These are phyloP conservation scores for Miscanthus lutarioriparius DNA, from an alignment of 176 grass and related monocot species.

Conservation along the genomic window DNA sequence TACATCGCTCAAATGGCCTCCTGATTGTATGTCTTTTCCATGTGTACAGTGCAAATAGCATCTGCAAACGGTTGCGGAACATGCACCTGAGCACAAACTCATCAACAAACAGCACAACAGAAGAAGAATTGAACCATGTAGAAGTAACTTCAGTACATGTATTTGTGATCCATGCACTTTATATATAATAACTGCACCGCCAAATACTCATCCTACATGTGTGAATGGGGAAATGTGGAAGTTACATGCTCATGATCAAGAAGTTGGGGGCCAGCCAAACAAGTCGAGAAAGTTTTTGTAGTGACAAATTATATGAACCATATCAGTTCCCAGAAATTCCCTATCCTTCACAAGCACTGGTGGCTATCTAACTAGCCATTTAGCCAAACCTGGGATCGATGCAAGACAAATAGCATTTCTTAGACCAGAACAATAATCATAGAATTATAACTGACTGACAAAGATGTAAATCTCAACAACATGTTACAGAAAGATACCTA, in stretches of 20 bases:
- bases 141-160: not conserved
- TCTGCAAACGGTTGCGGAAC: not conserved
- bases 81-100: not conserved
- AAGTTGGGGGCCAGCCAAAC: not conserved
- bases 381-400: not conserved
- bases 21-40: not conserved
- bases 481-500: not conserved
- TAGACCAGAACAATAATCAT: constrained; percentile 11
- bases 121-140: not conserved
- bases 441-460: constrained; percentile 6
- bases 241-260: not conserved
- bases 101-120: not conserved
- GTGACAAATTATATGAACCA: not conserved
- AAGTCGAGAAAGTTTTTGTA: not conserved
- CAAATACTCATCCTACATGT: not conserved
- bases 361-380: not conserved
- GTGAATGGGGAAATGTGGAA: not conserved
- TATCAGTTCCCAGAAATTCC: not conserved
- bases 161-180: not conserved
- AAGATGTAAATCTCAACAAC: not conserved
- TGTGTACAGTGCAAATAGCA: not conserved
- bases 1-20: not conserved
- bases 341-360: not conserved
- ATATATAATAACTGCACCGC: not conserved
- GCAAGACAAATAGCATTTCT: not conserved